phyloP scores from a whole-genome alignment of 345 rosid species.

The Syzygium aromaticum region DNA sequence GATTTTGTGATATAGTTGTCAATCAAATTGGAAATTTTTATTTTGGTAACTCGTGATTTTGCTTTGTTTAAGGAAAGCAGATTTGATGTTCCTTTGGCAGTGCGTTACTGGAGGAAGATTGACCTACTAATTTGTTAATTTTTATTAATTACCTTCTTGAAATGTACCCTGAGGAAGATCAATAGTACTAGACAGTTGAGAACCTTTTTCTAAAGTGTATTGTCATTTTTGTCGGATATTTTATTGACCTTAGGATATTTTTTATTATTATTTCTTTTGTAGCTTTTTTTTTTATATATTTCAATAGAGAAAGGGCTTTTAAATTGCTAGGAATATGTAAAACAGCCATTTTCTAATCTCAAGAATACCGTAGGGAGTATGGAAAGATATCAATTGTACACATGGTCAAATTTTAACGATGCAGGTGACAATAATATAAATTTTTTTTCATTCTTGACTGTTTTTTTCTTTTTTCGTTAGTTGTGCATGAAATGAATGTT shows the following conservation, averaged over 20 bases:
- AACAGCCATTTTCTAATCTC: too few relatives aligned
- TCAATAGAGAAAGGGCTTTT: too few relatives aligned
- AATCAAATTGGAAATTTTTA: background rate
- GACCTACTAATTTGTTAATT: too few relatives aligned
- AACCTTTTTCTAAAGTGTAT: too few relatives aligned
- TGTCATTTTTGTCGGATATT: too few relatives aligned
- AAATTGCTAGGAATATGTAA: too few relatives aligned
- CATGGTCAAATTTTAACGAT: background rate
- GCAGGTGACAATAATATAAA: background rate
- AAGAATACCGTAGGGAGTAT: background rate
- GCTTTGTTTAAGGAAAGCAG: background rate
- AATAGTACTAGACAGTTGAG: too few relatives aligned
- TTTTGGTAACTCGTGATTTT: background rate
- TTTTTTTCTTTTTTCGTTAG: background rate
- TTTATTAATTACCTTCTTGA: background rate
- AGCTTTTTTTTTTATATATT: too few relatives aligned
- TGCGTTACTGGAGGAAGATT: background rate
- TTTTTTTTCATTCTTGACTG: background rate
- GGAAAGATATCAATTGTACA: background rate
- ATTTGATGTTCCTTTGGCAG: background rate
- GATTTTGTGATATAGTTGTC: background rate
- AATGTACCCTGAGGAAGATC: too few relatives aligned
- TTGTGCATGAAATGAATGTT: background rate
- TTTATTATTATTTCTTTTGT: too few relatives aligned
- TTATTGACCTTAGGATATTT: too few relatives aligned